A percentile compares a stretch with the other conserved stretches of the same genome.
phyloP scores from a whole-genome alignment of 2,329 filamentous ascomycete species.

The Thelonectria rubi region DNA sequence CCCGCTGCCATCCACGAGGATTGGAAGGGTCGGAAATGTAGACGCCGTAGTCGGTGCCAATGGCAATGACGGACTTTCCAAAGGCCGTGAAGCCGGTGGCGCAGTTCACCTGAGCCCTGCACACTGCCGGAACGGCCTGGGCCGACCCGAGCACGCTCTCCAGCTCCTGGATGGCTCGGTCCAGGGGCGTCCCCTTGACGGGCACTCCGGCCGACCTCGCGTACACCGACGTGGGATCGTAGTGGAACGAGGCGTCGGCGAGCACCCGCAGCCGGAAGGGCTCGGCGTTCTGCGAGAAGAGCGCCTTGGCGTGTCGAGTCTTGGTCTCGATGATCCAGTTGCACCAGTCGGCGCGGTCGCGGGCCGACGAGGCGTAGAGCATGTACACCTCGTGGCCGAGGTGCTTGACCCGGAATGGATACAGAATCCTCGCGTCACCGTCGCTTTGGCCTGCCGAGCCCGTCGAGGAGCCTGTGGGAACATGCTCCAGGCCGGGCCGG shows the following conservation, averaged over 20 bases:
- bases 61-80: slow-evolving; percentile 87
- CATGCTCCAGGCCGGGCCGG: slow-evolving; percentile 71
- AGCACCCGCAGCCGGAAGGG: slow-evolving; percentile 92
- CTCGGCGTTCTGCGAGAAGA: slow-evolving; percentile 93
- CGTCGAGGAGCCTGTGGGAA: slow-evolving; percentile 72
- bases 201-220: slow-evolving; percentile 73
- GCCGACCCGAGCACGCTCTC: slow-evolving; percentile 79
- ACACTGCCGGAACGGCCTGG: slow-evolving; percentile 79
- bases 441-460: slow-evolving; percentile 68
- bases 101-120: slow-evolving; percentile 88
- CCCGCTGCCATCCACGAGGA: slow-evolving; percentile 88
- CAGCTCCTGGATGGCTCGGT: slow-evolving; percentile 88
- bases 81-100: slow-evolving; percentile 88
- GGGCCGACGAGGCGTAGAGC: slow-evolving; percentile 80
- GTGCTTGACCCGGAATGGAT: slow-evolving; percentile 95
- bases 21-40: slow-evolving; percentile 90
- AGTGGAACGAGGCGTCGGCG: slow-evolving; percentile 90
- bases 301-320: slow-evolving; percentile 86
- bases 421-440: slow-evolving; percentile 83
- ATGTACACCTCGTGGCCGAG: slow-evolving; percentile 93
- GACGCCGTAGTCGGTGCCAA: slow-evolving; percentile 95
- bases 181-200: slow-evolving; percentile 90
- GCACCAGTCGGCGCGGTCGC: slow-evolving; percentile 87
- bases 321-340: slow-evolving; percentile 94
- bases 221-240: slow-evolving; percentile 69